Evolutionary conservation across 805 yeast species (phyloP), one percentile per base, ranked within the genome.

Genomic region (Metschnikowia lunata): DNA sequence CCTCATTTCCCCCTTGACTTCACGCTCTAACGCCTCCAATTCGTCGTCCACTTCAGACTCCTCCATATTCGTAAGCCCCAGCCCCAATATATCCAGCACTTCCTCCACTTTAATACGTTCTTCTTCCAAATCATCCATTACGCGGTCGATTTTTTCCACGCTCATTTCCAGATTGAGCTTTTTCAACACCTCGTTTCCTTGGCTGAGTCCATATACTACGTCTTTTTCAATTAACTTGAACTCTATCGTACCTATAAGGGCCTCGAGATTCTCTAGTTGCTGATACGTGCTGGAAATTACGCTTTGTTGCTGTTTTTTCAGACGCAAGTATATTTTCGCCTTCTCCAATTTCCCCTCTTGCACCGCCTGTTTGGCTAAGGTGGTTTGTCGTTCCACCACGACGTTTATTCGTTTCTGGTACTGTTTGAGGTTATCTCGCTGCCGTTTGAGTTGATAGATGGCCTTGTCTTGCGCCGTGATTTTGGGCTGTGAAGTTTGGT

Each of bases 151-250:
- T 54, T 79, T 78, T 29, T 85, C 90, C 13, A 86, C 59, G 30
- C 79, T 80, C 78, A 90, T 78, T 55, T 91, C 97, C 38, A 69
- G 67, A 61, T 93, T 93, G 47, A 93, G 71, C 53, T 79, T 80
- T 51, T 77, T 82, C 53, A 93, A 74, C 10, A 88, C 87, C 40
- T 74, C 66, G 58, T 85, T 89, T 23, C 99, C 98, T 51, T 84
- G 82, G 53, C 82, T 74, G 28, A 93, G 68, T 0, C 97, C 97
- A 46, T 76, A 76, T 4, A 90, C 53, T 34, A 93, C 89, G 56
- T 89, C 96, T 50, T 81, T 80, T 60, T 93, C 98, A 29, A 93
- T 82, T 46, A 88, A 66, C 57, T 95, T 91, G 67, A 88, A 89
- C 63, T 93, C 98, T 31, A 93, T 85, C 8, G 82, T 82, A 18